These are phyloP conservation scores for Cyberlindnera samutprakarnensis DNA, from an alignment of 805 yeast genomes.

Conservation along the genomic window DNA sequence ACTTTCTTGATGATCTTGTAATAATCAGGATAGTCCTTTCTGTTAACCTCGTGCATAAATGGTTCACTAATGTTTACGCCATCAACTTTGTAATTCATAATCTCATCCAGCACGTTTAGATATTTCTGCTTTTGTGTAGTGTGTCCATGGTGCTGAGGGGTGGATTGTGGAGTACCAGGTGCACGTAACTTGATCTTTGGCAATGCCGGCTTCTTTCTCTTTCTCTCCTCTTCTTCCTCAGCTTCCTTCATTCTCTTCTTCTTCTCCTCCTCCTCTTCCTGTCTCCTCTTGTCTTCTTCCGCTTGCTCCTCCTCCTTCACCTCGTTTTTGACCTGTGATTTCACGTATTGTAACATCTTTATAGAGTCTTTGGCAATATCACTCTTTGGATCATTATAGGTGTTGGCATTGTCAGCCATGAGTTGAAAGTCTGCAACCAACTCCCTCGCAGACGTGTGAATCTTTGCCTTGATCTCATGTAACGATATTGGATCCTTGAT, in stretches of 20 bases:
- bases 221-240: not conserved
- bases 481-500: conserved; percentile 63
- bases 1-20: conserved; percentile 65
- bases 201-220: not conserved
- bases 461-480: conserved; percentile 50
- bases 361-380: conserved; percentile 62
- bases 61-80: conserved; percentile 49
- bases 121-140: conserved; percentile 14
- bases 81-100: conserved; percentile 20
- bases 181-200: conserved; percentile 16
- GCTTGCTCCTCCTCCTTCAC: conserved; percentile 7
- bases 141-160: too few species aligned
- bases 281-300: not conserved
- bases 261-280: not conserved
- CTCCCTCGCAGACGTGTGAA: conserved; percentile 29
- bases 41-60: conserved; percentile 68
- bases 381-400: conserved; percentile 61
- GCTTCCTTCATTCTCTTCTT: conserved; percentile 1
- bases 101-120: conserved; percentile 10
- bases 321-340: conserved; percentile 42
- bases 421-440: conserved; percentile 55
- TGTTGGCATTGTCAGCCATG: conserved; percentile 63
- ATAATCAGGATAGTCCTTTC: conserved; percentile 72
- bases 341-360: conserved; percentile 48
- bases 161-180: conserved; percentile 1